These are phyloP conservation scores for Dalbergia cochinchinensis DNA, from an alignment of 306 rosid species.

Conservation along the genomic window DNA sequence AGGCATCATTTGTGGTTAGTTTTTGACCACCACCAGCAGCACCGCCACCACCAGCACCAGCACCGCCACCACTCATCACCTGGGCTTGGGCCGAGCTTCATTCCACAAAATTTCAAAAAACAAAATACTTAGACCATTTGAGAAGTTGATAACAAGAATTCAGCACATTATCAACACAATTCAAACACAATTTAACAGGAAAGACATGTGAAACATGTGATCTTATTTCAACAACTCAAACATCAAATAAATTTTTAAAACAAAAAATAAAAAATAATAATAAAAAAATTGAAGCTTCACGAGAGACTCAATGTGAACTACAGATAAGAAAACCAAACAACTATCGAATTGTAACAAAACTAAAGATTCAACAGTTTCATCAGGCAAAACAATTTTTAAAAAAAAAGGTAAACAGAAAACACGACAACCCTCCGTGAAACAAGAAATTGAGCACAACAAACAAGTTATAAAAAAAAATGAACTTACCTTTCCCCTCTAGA, in stretches of 20 bases:
- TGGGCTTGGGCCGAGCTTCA: conserved; percentile 88
- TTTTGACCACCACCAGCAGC: conserved; percentile 63
- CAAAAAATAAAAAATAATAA: neutral
- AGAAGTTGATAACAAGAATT: conserved; percentile 26
- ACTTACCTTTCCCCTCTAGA: conserved; percentile 87
- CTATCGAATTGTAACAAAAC: neutral
- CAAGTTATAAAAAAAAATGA: conserved; percentile 8
- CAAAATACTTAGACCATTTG: conserved; percentile 30
- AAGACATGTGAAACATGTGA: conserved; percentile 41
- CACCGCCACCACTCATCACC: conserved; percentile 49
- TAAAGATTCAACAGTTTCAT: conserved; percentile 41
- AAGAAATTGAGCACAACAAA: conserved; percentile 9
- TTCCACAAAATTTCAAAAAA: conserved; percentile 32
- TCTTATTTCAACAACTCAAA: conserved; percentile 46
- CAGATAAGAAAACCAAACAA: neutral
- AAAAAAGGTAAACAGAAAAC: neutral
- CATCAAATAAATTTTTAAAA: neutral
- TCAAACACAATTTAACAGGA: conserved; percentile 27
- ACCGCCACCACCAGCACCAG: conserved; percentile 6
- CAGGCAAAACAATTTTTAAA: conserved; percentile 5
- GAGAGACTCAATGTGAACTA: neutral
- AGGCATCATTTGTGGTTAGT: conserved; percentile 79
- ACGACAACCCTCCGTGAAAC: conserved; percentile 1
- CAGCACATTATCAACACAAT: conserved; percentile 43
- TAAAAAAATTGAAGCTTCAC: conserved; percentile 21